Evolutionary conservation across 2,329 filamentous ascomycete species (phyloP).

Genomic region (Cordyceps fumosorosea): DNA sequence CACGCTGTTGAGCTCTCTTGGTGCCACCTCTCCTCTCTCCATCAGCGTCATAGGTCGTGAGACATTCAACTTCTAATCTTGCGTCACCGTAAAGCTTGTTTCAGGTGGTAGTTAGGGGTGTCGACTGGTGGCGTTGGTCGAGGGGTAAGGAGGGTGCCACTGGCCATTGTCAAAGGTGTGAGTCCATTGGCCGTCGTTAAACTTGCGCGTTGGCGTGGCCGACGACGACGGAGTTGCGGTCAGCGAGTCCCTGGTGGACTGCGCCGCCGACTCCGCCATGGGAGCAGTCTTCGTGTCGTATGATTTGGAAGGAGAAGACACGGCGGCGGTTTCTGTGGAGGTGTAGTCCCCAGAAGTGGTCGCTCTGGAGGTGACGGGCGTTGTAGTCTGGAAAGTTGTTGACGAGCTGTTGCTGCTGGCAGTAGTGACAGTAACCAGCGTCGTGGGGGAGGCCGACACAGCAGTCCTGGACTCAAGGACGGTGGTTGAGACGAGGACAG

Average conservation of each 20-base stretch:
- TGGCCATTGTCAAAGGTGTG: conserved; percentile 35
- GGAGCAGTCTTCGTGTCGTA: not conserved
- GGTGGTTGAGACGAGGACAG: not conserved
- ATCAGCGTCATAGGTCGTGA: conserved; percentile 2
- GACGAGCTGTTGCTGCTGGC: not conserved
- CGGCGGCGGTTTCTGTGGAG: not conserved
- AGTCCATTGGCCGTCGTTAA: conserved; percentile 16
- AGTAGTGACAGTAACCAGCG: conserved; percentile 23
- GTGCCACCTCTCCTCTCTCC: not conserved
- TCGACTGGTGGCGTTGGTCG: conserved; percentile 34
- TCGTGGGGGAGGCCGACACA: conserved; percentile 20
- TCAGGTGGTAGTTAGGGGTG: not conserved
- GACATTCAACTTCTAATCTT: not conserved
- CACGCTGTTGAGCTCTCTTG: not conserved
- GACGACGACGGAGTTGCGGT: not conserved
- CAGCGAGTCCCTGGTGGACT: not conserved
- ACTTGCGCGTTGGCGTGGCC: conserved; percentile 12
- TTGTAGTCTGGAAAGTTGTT: not conserved
- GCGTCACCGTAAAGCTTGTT: not conserved
- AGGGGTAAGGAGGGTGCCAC: conserved; percentile 40
- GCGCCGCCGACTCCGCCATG: not conserved
- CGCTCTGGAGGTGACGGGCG: not conserved
- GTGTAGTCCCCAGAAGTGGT: no score
- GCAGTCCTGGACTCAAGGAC: conserved; percentile 23
- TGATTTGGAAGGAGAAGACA: not conserved